Base-by-base conservation (phyloP, 2,329 filamentous ascomycete genomes). In the Hypoxylon sp. region DNA sequence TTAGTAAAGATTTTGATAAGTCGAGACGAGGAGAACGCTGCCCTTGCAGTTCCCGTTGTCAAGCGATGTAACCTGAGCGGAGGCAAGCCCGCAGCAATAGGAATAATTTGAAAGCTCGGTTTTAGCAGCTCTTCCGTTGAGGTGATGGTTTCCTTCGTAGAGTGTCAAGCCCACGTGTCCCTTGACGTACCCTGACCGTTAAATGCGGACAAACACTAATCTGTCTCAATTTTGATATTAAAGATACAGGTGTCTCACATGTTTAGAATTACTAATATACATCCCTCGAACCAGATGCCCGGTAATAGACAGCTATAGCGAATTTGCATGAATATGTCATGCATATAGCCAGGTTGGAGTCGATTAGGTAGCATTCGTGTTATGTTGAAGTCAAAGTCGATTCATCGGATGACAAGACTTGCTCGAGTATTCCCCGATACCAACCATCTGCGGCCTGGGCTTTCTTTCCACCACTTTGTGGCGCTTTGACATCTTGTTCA, bases 401-500 rank as follows among this genome's bases (percentile, higher is more conserved):
- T 19, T 53, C 57, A 41, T 54, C 47, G 16, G 21, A 45, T 43
- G 65, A 61, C 14, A 76, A 53, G 5, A 75, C 66, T 21, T 55
- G 63, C 41, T 73, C 66, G 5, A 77, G 73, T 46, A 74, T 74
- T 54, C 39, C 53, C 47, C 63, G 71, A 56, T 74, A 76, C 67
- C 68, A 68, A 32, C 45, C 16, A 47, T 39, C 63, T 16, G 61
- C 41, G 7, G 34, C 46, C 37, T 68, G 56, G 25, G 47, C 34
- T 19, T 46, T 67, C 19, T 47, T 34, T 30, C 39, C 34, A 25
- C 54, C 53, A n/a, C 32, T 46, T 6, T 68, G 63, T 41, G 72
- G 63, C 6, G 61, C 56, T n/a, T 63, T 56, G 23, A 84, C 77
- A 37, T 83, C 79, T 63, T 79, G 73, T 58, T 79, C 78, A 2